Percentiles rank a stretch among this genome's conserved stretches.
phyloP scores from a whole-genome alignment of 2,329 filamentous ascomycete species.

The Sporothrix protearum region DNA sequence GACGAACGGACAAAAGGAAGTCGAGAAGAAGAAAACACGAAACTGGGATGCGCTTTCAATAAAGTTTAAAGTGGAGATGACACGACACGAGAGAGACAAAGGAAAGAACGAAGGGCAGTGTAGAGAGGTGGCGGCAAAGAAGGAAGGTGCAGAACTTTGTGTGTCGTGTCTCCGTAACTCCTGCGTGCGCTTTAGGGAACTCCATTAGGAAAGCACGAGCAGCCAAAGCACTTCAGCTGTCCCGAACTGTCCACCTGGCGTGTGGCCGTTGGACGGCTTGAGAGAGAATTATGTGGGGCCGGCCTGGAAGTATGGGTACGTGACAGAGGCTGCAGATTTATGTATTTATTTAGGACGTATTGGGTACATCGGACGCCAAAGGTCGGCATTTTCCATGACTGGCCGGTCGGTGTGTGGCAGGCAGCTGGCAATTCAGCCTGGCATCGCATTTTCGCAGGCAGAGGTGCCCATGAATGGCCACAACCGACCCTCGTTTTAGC shows the following conservation, averaged over 20 bases:
- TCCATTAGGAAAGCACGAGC: not conserved
- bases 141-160: not conserved
- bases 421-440: not conserved
- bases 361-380: not conserved
- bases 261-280: not conserved
- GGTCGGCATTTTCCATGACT: not conserved
- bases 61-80: not conserved
- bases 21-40: not conserved
- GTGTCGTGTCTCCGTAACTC: slow-evolving; percentile 3
- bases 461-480: not conserved
- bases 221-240: not conserved
- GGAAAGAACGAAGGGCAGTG: not conserved
- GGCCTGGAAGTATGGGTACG: not conserved
- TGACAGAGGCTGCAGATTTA: not conserved
- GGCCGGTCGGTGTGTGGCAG: not conserved
- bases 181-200: not conserved
- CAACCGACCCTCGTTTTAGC: not conserved
- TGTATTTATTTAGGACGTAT: not conserved
- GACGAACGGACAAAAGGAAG: not conserved
- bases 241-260: slow-evolving; percentile 11
- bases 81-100: not conserved
- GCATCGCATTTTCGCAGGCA: too few relatives aligned
- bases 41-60: not conserved
- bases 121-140: not conserved
- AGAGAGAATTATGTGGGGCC: not conserved